A percentile compares a stretch with the other conserved stretches of the same genome.
Conservation (phyloP, 2,329 filamentous ascomycete genomes). For the Colletotrichum tabaci region DNA sequence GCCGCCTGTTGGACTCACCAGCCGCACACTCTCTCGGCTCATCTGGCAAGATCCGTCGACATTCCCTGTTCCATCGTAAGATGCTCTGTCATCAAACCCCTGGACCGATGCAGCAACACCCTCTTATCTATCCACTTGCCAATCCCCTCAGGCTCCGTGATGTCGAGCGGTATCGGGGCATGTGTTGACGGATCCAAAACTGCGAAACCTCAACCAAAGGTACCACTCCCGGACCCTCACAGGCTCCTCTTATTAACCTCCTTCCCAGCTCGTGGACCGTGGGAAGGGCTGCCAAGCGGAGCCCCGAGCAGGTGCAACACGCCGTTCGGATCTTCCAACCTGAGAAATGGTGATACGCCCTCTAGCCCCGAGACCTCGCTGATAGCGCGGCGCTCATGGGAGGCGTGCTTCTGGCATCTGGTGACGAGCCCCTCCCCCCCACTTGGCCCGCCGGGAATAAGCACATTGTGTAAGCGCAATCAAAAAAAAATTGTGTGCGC, state of each 20-base stretch:
- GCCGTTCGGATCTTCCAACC: neutral
- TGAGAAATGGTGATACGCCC: neutral
- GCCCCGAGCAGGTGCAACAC: neutral
- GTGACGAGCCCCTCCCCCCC: slow-evolving; percentile 11
- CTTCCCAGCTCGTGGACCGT: neutral
- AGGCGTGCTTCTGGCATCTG: neutral
- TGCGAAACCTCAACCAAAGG: neutral
- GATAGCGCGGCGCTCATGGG: slow-evolving; percentile 12
- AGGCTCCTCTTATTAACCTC: slow-evolving; percentile 33
- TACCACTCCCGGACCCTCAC: neutral
- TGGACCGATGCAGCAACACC: slow-evolving; percentile 10
- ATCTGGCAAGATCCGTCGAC: slow-evolving; percentile 22
- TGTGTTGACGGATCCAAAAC: too few species aligned
- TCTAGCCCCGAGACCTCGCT: slow-evolving; percentile 29
- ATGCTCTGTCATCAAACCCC: slow-evolving; percentile 27
- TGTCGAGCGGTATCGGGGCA: slow-evolving; percentile 15
- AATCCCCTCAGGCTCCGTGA: neutral
- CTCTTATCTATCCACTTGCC: slow-evolving; percentile 1
- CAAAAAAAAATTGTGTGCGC: neutral
- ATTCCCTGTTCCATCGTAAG: slow-evolving; percentile 27
- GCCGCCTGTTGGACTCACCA: neutral
- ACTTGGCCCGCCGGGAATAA: slow-evolving; percentile 35
- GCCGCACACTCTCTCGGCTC: slow-evolving; percentile 20
- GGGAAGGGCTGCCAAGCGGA: neutral
- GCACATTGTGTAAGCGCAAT: slow-evolving; percentile 18